Base-by-base conservation (phyloP, 768 basidiomycete species). In the Psilocybe tampanensis region DNA sequence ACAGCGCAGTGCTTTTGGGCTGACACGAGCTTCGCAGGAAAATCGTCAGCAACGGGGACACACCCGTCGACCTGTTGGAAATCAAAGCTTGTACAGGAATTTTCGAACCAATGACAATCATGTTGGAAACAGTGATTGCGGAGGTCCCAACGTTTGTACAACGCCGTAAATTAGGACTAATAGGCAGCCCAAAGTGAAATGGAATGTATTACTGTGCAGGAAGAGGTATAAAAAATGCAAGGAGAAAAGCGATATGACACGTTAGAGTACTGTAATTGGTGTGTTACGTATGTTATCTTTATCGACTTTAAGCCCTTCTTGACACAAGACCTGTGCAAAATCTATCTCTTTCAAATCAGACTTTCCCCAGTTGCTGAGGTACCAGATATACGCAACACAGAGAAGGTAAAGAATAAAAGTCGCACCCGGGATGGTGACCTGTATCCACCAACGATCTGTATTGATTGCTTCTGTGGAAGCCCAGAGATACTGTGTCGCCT, bases 401-500 rank as follows among this genome's bases (percentile, higher is more conserved):
- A 53, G 21, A 22, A 56, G n/a, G 43, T 65, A 65, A 9, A 63
- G 44, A 4, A 60, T 19, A 1, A 65, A n/a, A 0, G 59, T 59
- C 19, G 24, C 43, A 8, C 54, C 48, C 12, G 66, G 64, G 22
- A 64, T 54, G n/a, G 62, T 17, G 0, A 47, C 56, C 45, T 63
- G 60, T 8, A 65, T 34, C 64, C 61, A 63, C 66, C 66, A 65
- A 32, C 63, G 23, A 33, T 13, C 32, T 22, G 22, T n/a, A 29
- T 59, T 50, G 44, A 63, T 32, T 18, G 33, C 43, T 18, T 60
- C 56, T 8, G 57, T 60, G 26, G 19, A n/a, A 11, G 58, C 60
- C 11, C 47, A 22, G 12, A 66, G 53, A 3, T 19, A 41, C 44
- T 67, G 66, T 5, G 36, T 47, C 1, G 47, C 42, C 11, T 19